A percentile compares a stretch with the other conserved stretches of the same genome.
Conservation (phyloP, 2,329 filamentous ascomycete species). For the Epichloe baconii region DNA sequence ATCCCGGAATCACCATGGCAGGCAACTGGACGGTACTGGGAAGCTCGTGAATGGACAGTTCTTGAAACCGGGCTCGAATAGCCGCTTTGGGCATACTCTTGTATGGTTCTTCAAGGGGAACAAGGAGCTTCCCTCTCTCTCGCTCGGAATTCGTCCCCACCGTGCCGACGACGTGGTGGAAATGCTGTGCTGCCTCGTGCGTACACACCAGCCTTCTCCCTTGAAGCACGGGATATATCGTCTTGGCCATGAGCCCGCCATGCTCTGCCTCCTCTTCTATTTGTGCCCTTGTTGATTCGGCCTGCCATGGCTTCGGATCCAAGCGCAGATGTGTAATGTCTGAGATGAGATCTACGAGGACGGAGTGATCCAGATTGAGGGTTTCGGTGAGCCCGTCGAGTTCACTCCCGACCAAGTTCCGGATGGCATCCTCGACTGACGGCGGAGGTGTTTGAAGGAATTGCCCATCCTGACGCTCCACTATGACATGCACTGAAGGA, state of each 20-base stretch:
- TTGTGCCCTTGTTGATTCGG: constrained; percentile 17
- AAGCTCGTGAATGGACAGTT: constrained; percentile 20
- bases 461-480: constrained; percentile 17
- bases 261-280: constrained; percentile 22
- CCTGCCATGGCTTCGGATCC: constrained; percentile 21
- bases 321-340: constrained; percentile 25
- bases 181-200: constrained; percentile 24
- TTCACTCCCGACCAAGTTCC: constrained; percentile 19
- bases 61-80: constrained; percentile 16
- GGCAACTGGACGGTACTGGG: constrained; percentile 22
- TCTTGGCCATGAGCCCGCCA: constrained; percentile 20
- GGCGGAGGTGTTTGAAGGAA: constrained; percentile 15
- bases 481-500: constrained; percentile 17
- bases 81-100: constrained; percentile 5
- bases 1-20: constrained; percentile 16
- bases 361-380: constrained; percentile 28
- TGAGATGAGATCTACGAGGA: constrained; percentile 27
- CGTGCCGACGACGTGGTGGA: constrained; percentile 22
- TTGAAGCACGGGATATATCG: constrained; percentile 22
- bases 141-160: constrained; percentile 26
- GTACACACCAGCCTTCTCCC: constrained; percentile 24
- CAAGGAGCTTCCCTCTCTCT: constrained; percentile 21
- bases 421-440: constrained; percentile 14
- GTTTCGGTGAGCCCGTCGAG: constrained; percentile 20
- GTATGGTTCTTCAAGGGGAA: constrained; percentile 14